Base-by-base conservation (phyloP, 2,329 filamentous ascomycete species). In the Fusarium xylarioides region DNA sequence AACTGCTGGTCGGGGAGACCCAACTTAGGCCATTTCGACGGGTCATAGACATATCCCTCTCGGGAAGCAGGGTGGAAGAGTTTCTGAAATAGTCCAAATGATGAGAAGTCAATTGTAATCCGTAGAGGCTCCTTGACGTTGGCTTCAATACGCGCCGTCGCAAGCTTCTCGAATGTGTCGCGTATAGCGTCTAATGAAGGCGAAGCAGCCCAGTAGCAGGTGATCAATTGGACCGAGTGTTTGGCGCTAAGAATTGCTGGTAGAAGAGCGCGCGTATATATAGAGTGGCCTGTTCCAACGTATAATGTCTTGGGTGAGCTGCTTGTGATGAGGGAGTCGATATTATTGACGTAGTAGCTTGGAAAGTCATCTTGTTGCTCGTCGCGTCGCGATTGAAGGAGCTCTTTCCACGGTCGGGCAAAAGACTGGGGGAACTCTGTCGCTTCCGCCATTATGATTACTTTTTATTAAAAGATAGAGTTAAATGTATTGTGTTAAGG, bases 171-270 rank as follows among this genome's bases (percentile, higher is more conserved):
- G 2, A 96, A 85, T 1, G 90, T 84, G 8, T 87, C 82, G 43
- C 84, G 85, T 18, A 96, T 83, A 1, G 86, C 86, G 8, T 86
- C 82, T 23, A 91, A 84, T 0, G 90, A 91, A 4, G 86, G 81
- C 0, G 93, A 95, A 0, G 84, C 83, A 0, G 93, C 91, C 93
- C 93, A 95, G 82, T 95, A 96, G 81, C 93, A 95, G 14, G 93
- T 95, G 11, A 95, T 92, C 46, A 96, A 86, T 66, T 95, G 89
- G 34, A 95, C 83, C 76, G 94, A 93, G 53, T 86, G 82, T 40
- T 87, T 83, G 5, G 93, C 91, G 2, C 82, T 79, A 9, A 88
- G 82, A 7, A 95, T 86, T 14, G 90, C 88, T 4, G 92, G 89
- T 1, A 91, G 81, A 11, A 94, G 83, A 7, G 84, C 82, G 43